A percentile compares a stretch with the other conserved stretches of the same genome.
Conservation (phyloP, 2,329 filamentous ascomycete genomes). For the Aureobasidium sp. region DNA sequence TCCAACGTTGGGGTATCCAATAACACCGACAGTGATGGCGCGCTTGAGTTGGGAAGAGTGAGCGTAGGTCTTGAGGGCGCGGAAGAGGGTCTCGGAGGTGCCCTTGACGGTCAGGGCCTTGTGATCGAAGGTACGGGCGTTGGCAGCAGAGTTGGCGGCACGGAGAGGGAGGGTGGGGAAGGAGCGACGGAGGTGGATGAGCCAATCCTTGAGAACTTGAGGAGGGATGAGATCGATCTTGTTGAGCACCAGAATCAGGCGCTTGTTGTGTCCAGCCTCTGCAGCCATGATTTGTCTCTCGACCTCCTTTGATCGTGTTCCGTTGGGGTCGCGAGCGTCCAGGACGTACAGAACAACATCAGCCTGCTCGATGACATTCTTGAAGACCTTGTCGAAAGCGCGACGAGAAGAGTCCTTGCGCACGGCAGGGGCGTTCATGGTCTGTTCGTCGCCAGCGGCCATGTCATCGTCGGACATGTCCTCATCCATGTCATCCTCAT, state of each 20-base stretch:
- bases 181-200: constrained; percentile 72
- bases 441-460: constrained; percentile 36
- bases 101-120: constrained; percentile 78
- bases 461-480: constrained; percentile 37
- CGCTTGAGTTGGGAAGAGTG: constrained; percentile 78
- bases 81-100: constrained; percentile 78
- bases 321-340: constrained; percentile 83
- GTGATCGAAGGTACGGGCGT: constrained; percentile 88
- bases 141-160: constrained; percentile 71
- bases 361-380: constrained; percentile 78
- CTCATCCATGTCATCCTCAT: constrained; percentile 46
- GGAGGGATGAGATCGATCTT: constrained; percentile 89
- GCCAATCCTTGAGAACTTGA: constrained; percentile 73
- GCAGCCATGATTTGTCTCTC: constrained; percentile 89
- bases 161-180: constrained; percentile 88
- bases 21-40: constrained; percentile 82
- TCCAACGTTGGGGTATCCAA: constrained; percentile 92
- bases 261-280: constrained; percentile 64
- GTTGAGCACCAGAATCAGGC: constrained; percentile 85
- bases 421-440: constrained; percentile 19
- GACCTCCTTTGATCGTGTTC: constrained; percentile 81
- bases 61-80: constrained; percentile 81
- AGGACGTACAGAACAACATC: constrained; percentile 91
- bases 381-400: constrained; percentile 94
- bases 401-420: constrained; percentile 61